phyloP scores from a whole-genome alignment of 1,139 yeast species.

The Kodamaea arcana region DNA sequence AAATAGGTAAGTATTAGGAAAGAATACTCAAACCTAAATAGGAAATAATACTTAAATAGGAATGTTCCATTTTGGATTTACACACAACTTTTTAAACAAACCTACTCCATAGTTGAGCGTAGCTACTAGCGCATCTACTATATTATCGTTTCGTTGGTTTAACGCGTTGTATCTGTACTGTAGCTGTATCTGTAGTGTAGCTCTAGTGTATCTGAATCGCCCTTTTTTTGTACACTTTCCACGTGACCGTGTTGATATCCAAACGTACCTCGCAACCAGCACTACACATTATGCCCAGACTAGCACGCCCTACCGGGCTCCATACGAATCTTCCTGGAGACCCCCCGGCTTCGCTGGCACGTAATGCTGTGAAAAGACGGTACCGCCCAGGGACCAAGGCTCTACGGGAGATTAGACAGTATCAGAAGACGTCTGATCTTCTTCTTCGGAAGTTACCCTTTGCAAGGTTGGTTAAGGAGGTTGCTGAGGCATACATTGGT shows the following conservation, averaged over 20 bases:
- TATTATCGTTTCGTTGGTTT: too few relatives aligned
- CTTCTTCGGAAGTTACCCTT: constrained; percentile 84
- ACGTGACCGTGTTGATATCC: neutral
- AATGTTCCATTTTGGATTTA: too few relatives aligned
- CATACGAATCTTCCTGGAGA: constrained; percentile 41
- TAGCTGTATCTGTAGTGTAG: too few relatives aligned
- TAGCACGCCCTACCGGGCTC: constrained; percentile 27
- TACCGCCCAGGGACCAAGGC: constrained; percentile 75
- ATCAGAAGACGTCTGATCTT: constrained; percentile 74
- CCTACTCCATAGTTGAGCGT: too few relatives aligned
- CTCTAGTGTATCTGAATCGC: too few relatives aligned
- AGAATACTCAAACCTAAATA: too few relatives aligned
- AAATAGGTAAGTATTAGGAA: too few relatives aligned
- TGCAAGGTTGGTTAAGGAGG: constrained; percentile 79
- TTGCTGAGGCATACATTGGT: constrained; percentile 66
- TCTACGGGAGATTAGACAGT: constrained; percentile 70
- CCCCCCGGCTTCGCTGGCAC: constrained; percentile 17
- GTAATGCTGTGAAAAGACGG: constrained; percentile 37
- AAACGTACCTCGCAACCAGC: neutral
- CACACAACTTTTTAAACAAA: too few relatives aligned
- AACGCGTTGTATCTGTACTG: too few relatives aligned
- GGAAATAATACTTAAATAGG: too few relatives aligned
- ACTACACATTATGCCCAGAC: neutral
- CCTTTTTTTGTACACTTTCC: too few relatives aligned
- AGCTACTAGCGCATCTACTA: too few relatives aligned